These are phyloP conservation scores for Clavispora carvajalis DNA, from an alignment of 805 yeast genomes.

Conservation along the genomic window DNA sequence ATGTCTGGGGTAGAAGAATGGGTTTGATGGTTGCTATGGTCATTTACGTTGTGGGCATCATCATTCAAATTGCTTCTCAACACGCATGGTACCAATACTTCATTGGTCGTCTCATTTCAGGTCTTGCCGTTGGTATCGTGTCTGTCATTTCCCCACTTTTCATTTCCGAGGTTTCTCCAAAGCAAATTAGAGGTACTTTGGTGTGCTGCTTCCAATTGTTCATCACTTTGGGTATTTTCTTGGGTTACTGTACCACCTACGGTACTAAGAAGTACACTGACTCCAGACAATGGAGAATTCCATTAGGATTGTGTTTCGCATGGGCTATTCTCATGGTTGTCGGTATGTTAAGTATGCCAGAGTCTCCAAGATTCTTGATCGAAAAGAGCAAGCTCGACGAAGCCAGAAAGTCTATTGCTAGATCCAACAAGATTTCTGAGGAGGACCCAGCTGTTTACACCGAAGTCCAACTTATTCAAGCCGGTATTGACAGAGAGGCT, in stretches of 20 bases:
- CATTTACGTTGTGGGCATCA: constrained; percentile 56
- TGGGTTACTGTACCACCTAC: constrained; percentile 63
- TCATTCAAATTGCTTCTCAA: constrained; percentile 54
- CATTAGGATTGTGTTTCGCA: constrained; percentile 45
- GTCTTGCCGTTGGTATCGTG: constrained; percentile 70
- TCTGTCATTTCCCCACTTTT: constrained; percentile 64
- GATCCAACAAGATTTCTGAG: constrained; percentile 48
- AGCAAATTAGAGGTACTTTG: constrained; percentile 63
- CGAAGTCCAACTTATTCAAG: constrained; percentile 51
- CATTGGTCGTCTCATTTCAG: constrained; percentile 60
- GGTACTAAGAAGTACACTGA: constrained; percentile 52
- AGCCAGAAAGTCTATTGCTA: constrained; percentile 52
- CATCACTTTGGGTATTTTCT: constrained; percentile 65
- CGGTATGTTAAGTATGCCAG: constrained; percentile 60
- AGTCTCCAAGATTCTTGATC: constrained; percentile 62
- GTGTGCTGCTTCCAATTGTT: constrained; percentile 67
- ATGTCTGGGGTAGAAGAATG: constrained; percentile 53
- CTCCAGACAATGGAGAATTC: constrained; percentile 64
- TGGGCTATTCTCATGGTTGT: constrained; percentile 45
- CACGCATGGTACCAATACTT: constrained; percentile 53
- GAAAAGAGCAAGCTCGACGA: constrained; percentile 45
- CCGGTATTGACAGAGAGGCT: constrained; percentile 57
- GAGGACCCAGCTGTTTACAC: constrained; percentile 52
- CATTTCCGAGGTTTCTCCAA: constrained; percentile 68
- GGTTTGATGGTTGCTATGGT: constrained; percentile 51